These are phyloP conservation scores for Astragalus glycyphyllos DNA, from an alignment of 306 rosid species.

Conservation along the genomic window DNA sequence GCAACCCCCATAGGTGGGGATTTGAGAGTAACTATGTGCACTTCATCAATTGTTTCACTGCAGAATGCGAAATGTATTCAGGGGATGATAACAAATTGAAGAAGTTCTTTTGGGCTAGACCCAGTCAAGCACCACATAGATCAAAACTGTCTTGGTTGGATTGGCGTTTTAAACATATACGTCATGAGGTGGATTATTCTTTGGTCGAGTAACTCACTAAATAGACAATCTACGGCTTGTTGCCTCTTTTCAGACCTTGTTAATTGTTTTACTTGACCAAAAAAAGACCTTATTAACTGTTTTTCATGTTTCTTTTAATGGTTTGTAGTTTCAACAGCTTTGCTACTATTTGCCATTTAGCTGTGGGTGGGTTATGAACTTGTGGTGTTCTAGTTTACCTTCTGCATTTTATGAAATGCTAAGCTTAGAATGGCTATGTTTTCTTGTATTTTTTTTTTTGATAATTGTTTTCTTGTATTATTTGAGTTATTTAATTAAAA, in stretches of 20 bases:
- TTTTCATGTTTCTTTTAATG: no score
- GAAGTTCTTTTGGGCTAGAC: not conserved
- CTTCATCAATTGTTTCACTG: not conserved
- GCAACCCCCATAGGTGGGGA: constrained; percentile 26
- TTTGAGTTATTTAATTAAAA: no score
- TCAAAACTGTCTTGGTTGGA: not conserved
- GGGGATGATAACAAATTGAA: not conserved
- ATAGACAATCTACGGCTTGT: not conserved
- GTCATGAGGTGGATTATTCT: constrained; percentile 40
- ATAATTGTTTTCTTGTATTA: no score
- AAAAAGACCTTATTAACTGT: not conserved
- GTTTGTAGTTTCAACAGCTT: no score
- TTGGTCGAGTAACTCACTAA: not conserved
- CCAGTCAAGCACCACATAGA: not conserved
- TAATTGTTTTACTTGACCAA: no score
- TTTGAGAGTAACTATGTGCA: constrained; percentile 23
- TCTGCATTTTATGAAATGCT: no score
- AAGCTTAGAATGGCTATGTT: no score
- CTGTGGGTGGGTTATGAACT: no score
- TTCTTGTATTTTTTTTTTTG: no score
- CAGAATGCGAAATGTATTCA: constrained; percentile 10
- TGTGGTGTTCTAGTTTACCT: no score
- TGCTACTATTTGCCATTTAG: no score
- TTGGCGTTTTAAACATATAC: constrained; percentile 35
- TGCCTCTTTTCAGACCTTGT: no score